Conservation (phyloP, 2,329 filamentous ascomycete genomes). For the Aureobasidium zeae region DNA sequence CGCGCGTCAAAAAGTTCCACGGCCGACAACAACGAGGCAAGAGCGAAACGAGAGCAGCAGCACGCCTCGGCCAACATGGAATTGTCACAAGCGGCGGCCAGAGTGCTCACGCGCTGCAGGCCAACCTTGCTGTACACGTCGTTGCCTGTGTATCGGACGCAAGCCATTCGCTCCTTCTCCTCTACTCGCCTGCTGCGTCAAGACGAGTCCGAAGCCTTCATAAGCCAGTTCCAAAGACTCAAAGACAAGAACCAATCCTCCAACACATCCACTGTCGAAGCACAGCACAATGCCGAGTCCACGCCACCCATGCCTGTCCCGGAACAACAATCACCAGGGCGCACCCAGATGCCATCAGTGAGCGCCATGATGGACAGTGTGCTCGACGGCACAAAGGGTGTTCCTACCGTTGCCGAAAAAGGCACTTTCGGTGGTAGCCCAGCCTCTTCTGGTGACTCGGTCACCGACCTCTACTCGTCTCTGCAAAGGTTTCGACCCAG, state of each 20-base stretch:
- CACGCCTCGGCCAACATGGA: conserved; percentile 23
- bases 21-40: conserved; percentile 1
- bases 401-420: conserved; percentile 20
- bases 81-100: conserved; percentile 22
- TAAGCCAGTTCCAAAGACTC: conserved; percentile 3
- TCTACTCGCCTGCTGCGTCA: conserved; percentile 16
- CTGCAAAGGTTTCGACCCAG: conserved; percentile 14
- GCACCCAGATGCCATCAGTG: conserved; percentile 15
- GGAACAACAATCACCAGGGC: not conserved
- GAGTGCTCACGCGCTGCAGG: conserved; percentile 25
- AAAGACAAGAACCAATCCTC: not conserved
- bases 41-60: not conserved
- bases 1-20: conserved; percentile 14
- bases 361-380: conserved; percentile 23
- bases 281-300: conserved; percentile 1
- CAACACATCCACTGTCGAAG: not conserved
- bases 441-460: conserved; percentile 12
- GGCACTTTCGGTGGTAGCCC: conserved; percentile 22
- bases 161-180: conserved; percentile 19
- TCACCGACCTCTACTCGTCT: no score
- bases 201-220: conserved; percentile 11
- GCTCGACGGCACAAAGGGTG: conserved; percentile 25
- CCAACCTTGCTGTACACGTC: conserved; percentile 19
- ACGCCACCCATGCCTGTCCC: conserved; percentile 19
- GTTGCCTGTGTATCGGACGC: conserved; percentile 18